A percentile compares a stretch with the other conserved stretches of the same genome.
These are phyloP conservation scores for Saccharum hybrid DNA, from an alignment of 202 grass and related monocot genomes.

Conservation along the genomic window DNA sequence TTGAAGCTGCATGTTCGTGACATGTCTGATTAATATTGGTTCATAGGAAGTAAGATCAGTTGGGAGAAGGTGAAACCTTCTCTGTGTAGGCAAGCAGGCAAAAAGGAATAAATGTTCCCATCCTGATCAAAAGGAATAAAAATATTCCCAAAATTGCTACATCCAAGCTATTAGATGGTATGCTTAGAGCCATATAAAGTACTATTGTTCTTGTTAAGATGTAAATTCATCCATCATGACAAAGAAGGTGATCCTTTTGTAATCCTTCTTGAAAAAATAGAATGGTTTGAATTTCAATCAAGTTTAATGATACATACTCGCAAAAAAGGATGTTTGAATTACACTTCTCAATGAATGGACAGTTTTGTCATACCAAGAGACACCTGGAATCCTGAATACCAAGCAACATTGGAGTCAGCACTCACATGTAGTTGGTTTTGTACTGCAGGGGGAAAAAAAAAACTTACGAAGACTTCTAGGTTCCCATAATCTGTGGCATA, in stretches of 20 bases:
- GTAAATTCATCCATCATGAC: conserved; percentile 30
- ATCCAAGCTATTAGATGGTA: conserved; percentile 34
- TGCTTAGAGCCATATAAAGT: conserved; percentile 3
- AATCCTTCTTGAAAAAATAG: conserved; percentile 14
- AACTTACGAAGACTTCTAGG: background rate
- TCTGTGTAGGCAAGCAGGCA: conserved; percentile 46
- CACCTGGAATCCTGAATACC: conserved; percentile 16
- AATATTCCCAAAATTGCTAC: conserved; percentile 33
- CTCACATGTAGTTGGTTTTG: background rate
- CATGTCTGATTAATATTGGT: conserved; percentile 42
- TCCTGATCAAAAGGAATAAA: conserved; percentile 48
- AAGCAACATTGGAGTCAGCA: background rate
- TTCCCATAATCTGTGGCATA: conserved; percentile 15
- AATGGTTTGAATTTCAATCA: conserved; percentile 27
- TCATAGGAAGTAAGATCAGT: conserved; percentile 50
- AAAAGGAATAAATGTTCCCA: conserved; percentile 51
- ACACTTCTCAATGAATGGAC: conserved; percentile 1
- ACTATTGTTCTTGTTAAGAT: conserved; percentile 31
- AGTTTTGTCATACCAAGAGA: conserved; percentile 21
- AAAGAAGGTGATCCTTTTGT: conserved; percentile 38
- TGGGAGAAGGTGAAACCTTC: conserved; percentile 60
- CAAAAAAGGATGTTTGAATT: background rate
- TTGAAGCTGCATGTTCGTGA: conserved; percentile 94
- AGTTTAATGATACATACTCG: background rate
- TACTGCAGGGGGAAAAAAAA: conserved; percentile 8